These are phyloP conservation scores for Debaryomyces robertsiae DNA, from an alignment of 1,139 yeast species.

Conservation along the genomic window DNA sequence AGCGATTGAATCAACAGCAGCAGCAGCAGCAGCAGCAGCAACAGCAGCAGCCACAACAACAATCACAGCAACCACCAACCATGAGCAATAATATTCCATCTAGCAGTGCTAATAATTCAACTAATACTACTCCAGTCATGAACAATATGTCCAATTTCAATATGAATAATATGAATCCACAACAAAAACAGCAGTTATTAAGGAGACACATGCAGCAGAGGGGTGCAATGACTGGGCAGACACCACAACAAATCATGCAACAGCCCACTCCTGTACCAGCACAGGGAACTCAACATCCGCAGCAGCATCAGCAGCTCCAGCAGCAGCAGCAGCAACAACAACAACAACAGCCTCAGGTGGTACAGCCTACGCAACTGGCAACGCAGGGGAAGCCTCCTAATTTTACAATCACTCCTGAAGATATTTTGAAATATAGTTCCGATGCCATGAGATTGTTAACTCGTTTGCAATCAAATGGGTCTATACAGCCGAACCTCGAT, in stretches of 20 bases:
- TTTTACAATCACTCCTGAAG: constrained; percentile 45
- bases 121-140: constrained; percentile 17
- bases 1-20: constrained; percentile 20
- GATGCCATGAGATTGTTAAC: constrained; percentile 45
- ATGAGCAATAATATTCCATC: constrained; percentile 10
- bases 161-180: constrained; percentile 34
- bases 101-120: constrained; percentile 12
- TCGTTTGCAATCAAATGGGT: constrained; percentile 42
- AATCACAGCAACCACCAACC: constrained; percentile 16
- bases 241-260: constrained; percentile 13
- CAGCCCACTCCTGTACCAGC: constrained; percentile 17
- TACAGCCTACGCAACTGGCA: constrained; percentile 14
- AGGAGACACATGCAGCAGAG: constrained; percentile 39
- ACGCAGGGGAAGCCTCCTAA: constrained; percentile 35
- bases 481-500: constrained; percentile 36
- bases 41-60: constrained; percentile 16
- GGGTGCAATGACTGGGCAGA: constrained; percentile 11
- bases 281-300: constrained; percentile 15
- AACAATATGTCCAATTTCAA: constrained; percentile 19
- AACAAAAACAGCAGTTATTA: constrained; percentile 38
- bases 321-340: constrained; percentile 21
- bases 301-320: too few relatives aligned
- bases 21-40: constrained; percentile 20
- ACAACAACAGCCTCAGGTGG: constrained; percentile 19
- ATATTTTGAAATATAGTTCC: constrained; percentile 41